These are phyloP conservation scores for Parafenestella ontariensis DNA, from an alignment of 2,329 filamentous ascomycete genomes.

Conservation along the genomic window DNA sequence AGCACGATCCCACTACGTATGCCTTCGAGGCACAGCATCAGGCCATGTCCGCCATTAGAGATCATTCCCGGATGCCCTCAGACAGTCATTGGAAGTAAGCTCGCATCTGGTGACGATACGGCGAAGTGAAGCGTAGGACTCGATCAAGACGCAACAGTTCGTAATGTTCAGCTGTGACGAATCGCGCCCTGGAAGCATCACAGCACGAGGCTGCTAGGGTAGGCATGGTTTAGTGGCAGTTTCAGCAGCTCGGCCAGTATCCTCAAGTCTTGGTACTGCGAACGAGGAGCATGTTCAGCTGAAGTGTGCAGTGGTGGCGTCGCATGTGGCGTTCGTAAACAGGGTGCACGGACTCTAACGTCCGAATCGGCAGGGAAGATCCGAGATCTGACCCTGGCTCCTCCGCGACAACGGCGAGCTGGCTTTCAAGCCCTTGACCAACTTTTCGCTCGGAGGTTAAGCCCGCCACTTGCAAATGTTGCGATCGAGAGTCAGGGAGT, in stretches of 20 bases:
- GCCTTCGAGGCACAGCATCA: constrained; percentile 3
- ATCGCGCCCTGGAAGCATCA: constrained; percentile 40
- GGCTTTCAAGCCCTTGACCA: constrained; percentile 20
- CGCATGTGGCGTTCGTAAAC: constrained; percentile 31
- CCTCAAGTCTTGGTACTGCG: constrained; percentile 27
- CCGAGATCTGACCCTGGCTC: constrained; percentile 29
- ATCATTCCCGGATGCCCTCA: background rate
- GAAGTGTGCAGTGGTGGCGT: constrained; percentile 40
- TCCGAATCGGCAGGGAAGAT: constrained; percentile 15
- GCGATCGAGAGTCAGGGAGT: constrained; percentile 5
- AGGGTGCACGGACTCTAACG: constrained; percentile 14
- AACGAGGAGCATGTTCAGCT: constrained; percentile 39
- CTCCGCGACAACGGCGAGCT: constrained; percentile 26
- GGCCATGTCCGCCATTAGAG: constrained; percentile 9
- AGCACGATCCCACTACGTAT: constrained; percentile 7
- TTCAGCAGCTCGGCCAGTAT: constrained; percentile 32
- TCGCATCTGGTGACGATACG: constrained; percentile 19
- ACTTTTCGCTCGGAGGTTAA: constrained; percentile 5
- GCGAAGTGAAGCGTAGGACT: constrained; percentile 29
- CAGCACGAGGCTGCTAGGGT: constrained; percentile 42
- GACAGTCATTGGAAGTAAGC: too few species aligned
- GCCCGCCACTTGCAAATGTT: constrained; percentile 9
- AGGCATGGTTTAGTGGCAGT: constrained; percentile 32
- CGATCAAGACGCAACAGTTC: constrained; percentile 34
- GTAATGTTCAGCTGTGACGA: constrained; percentile 44